Percentiles rank a stretch among this genome's conserved stretches.
Conservation (phyloP, 805 yeast genomes). For the Barnettozyma wickerhamii region DNA sequence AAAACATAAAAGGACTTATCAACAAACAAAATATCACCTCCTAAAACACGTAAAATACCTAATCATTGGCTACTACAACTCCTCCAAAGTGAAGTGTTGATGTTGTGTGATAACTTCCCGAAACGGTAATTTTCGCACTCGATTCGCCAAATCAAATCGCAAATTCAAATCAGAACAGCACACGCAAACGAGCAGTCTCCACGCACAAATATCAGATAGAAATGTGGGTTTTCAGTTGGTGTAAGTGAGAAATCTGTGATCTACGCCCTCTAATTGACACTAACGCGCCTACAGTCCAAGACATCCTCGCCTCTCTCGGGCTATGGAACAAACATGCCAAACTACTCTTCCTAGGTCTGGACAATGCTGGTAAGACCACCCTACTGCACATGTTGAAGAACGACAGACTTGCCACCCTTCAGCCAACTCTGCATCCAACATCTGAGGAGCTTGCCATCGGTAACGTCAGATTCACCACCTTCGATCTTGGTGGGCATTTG, state of each 20-base stretch:
- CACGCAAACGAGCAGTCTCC: not conserved
- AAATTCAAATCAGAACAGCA: constrained; percentile 1
- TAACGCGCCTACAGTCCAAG: constrained; percentile 29
- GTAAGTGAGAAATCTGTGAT: too few relatives aligned
- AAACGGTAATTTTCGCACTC: too few relatives aligned
- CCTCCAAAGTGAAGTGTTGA: too few relatives aligned
- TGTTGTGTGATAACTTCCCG: too few relatives aligned
- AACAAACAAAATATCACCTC: too few relatives aligned
- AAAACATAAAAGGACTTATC: too few relatives aligned
- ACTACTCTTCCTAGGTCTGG: constrained; percentile 90
- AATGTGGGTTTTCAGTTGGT: constrained; percentile 46
- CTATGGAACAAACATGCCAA: constrained; percentile 95
- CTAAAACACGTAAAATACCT: too few relatives aligned
- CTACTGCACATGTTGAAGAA: constrained; percentile 82
- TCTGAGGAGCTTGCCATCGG: constrained; percentile 98
- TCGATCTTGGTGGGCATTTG: constrained; percentile 97
- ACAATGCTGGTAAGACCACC: constrained; percentile 97
- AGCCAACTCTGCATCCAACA: constrained; percentile 98
- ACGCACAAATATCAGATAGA: not conserved
- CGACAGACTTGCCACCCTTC: constrained; percentile 95
- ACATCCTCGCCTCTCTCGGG: constrained; percentile 73
- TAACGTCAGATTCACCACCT: constrained; percentile 93
- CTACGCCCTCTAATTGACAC: too few relatives aligned
- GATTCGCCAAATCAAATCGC: too few relatives aligned
- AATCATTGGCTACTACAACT: too few relatives aligned